Evolutionary conservation across 2,329 filamentous ascomycete species (phyloP).

Genomic region (Trichoderma breve): DNA sequence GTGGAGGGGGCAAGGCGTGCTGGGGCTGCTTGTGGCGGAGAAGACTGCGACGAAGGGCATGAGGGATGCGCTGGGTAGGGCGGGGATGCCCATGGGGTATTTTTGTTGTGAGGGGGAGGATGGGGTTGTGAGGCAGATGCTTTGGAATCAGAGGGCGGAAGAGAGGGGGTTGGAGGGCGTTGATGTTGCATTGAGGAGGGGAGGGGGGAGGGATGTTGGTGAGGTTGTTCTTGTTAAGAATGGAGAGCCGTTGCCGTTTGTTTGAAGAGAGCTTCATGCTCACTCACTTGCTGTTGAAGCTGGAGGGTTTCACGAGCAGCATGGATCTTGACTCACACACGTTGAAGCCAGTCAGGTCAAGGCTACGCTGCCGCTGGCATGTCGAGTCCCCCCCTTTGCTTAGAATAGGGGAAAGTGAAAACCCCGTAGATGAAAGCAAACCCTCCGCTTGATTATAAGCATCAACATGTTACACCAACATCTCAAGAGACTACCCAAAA

Average conservation of each 20-base stretch:
- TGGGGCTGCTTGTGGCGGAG: conserved; percentile 70
- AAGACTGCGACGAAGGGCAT: conserved; percentile 75
- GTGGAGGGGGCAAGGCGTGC: conserved; percentile 63
- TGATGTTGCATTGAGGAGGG: conserved; percentile 45
- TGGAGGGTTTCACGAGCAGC: not conserved
- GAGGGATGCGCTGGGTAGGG: conserved; percentile 65
- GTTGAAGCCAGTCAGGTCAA: not conserved
- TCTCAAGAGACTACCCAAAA: not conserved
- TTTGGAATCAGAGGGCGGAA: conserved; percentile 69
- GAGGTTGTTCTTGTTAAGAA: conserved; percentile 13
- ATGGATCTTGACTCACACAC: not conserved
- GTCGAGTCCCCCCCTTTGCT: not conserved
- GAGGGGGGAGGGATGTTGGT: not conserved
- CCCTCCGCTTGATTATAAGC: not conserved
- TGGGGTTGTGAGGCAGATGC: conserved; percentile 62
- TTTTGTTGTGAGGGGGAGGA: conserved; percentile 57
- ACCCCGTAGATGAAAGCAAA: not conserved
- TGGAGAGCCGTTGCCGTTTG: conserved; percentile 1
- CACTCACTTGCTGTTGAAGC: not conserved
- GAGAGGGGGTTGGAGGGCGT: conserved; percentile 61
- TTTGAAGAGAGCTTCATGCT: not conserved
- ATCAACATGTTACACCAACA: not conserved
- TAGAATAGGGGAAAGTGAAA: not conserved
- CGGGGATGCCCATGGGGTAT: conserved; percentile 69
- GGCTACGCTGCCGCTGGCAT: not conserved